Base-by-base conservation (phyloP, 129 eudicot species). In the Pulicaria dysenterica region DNA sequence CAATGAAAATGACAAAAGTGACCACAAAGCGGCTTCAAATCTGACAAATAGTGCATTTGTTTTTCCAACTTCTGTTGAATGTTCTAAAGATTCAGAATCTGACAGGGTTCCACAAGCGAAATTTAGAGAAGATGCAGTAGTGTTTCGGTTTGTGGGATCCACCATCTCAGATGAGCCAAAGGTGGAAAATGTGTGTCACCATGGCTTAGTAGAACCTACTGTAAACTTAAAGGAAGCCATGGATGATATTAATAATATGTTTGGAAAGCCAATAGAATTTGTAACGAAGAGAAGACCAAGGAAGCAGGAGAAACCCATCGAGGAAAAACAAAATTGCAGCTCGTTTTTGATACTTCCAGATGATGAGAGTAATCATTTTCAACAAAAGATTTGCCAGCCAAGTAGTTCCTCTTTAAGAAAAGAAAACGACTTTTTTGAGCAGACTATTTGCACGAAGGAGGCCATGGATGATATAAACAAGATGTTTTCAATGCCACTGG, bases 121-220 rank as follows among this genome's bases (percentile, higher is more conserved):
- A 47, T 55, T 79, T 58, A 80, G 89, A 78, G 96, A 93, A 85
- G 95, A 90, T 77, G 87, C 96, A 72, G 92, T 83, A 6, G 91
- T 92, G 70, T 81, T 73, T 51, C 84, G 89, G 70, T 93, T 93
- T 83, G 96, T 93, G 7, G 96, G 98, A 15, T 89, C 95, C 69
- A 86, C 96, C 57, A 82, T 90, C 71, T 82, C 87, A 11, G 95
- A 87, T 13, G 97, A 87, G 73, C 85, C 94, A 7, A 82, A 82
- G 77, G 97, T 90, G 76, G 99, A 94, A 74, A 94, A 90, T 62
- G 96, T 71, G 59, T 94, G 96, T 79, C 99, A 94, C 75, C 99
- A 94, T 78, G 98, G 98, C 16, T 80, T 94, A 62, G 97, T 94
- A 12, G 99, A 94, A 40, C 99, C 99, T 59, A 94, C 99, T 4